A percentile compares a stretch with the other conserved stretches of the same genome.
These are phyloP conservation scores for Avicennia marina DNA, from an alignment of 257 asterid genomes.

Conservation along the genomic window DNA sequence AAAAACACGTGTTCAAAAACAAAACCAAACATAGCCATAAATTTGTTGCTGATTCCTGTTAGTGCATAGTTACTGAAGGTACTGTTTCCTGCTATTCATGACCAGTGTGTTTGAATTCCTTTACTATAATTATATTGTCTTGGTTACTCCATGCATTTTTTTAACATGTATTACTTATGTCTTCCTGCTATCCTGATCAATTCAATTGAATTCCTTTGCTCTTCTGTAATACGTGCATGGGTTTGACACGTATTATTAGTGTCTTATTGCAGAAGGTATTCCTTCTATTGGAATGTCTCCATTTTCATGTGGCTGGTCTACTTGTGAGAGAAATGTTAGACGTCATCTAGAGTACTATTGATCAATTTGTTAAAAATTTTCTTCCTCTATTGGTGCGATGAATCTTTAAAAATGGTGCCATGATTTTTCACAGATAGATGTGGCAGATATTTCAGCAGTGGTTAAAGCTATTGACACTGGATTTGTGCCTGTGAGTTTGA, in stretches of 20 bases:
- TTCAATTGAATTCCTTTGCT: neutral
- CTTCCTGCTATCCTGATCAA: no score
- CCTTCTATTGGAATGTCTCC: constrained; percentile 97
- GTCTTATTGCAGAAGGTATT: constrained; percentile 77
- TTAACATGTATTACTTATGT: neutral
- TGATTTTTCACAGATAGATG: constrained; percentile 49
- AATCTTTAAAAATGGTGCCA: neutral
- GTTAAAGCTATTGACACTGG: constrained; percentile 62
- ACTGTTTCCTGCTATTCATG: constrained; percentile 3
- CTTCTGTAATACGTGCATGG: constrained; percentile 9
- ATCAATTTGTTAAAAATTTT: constrained; percentile 8
- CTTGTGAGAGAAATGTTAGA: constrained; percentile 80
- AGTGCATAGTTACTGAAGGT: neutral
- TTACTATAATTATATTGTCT: neutral
- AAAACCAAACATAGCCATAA: no score
- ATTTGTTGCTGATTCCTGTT: neutral
- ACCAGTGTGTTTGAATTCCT: neutral
- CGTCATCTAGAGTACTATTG: constrained; percentile 23
- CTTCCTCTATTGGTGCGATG: neutral
- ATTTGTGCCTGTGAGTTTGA: constrained; percentile 78
- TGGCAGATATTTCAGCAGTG: constrained; percentile 59
- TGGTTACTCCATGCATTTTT: neutral
- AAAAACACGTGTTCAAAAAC: no score
- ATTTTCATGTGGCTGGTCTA: constrained; percentile 94
- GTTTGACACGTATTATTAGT: constrained; percentile 22